Conservation (phyloP, 2,329 filamentous ascomycete species). For the Clonostachys rosea region DNA sequence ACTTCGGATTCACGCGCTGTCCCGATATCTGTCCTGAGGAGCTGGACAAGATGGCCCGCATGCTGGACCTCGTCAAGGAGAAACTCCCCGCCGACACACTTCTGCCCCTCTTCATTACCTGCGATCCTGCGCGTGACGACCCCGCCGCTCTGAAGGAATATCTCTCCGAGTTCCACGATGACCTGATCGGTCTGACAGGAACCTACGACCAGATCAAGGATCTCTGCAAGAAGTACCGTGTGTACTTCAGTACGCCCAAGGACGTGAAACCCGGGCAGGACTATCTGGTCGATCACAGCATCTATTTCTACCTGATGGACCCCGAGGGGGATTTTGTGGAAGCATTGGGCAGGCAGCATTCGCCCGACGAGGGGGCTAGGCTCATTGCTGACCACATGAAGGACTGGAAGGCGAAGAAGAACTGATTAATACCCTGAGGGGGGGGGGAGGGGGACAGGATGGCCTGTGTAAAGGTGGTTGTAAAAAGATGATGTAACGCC, state of each 20-base stretch:
- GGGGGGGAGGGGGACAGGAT: too few relatives aligned
- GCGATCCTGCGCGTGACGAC: slow-evolving; percentile 88
- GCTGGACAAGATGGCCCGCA: slow-evolving; percentile 97
- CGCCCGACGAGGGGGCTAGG: slow-evolving; percentile 77
- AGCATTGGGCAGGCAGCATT: slow-evolving; percentile 91
- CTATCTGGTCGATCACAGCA: slow-evolving; percentile 97
- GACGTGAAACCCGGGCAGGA: slow-evolving; percentile 90
- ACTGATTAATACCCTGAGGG: too few relatives aligned
- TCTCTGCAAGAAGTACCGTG: slow-evolving; percentile 91
- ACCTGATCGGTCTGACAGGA: slow-evolving; percentile 84
- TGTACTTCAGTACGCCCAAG: slow-evolving; percentile 92
- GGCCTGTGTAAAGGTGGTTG: too few relatives aligned
- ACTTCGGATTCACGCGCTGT: slow-evolving; percentile 98
- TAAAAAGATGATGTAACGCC: too few relatives aligned
- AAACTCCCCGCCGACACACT: slow-evolving; percentile 42
- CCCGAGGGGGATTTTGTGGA: slow-evolving; percentile 98
- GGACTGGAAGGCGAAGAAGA: slow-evolving; percentile 35
- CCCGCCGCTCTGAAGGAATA: slow-evolving; percentile 82
- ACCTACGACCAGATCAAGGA: slow-evolving; percentile 91
- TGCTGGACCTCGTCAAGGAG: slow-evolving; percentile 71
- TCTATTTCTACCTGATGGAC: slow-evolving; percentile 99
- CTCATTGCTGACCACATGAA: slow-evolving; percentile 84
- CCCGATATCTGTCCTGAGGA: slow-evolving; percentile 99
- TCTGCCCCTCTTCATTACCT: slow-evolving; percentile 87
- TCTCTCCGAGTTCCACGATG: slow-evolving; percentile 83